Percentiles rank a stretch among this genome's conserved stretches.
Conservation (phyloP, 148 eudicot genomes). For the Arbutus unedo region DNA sequence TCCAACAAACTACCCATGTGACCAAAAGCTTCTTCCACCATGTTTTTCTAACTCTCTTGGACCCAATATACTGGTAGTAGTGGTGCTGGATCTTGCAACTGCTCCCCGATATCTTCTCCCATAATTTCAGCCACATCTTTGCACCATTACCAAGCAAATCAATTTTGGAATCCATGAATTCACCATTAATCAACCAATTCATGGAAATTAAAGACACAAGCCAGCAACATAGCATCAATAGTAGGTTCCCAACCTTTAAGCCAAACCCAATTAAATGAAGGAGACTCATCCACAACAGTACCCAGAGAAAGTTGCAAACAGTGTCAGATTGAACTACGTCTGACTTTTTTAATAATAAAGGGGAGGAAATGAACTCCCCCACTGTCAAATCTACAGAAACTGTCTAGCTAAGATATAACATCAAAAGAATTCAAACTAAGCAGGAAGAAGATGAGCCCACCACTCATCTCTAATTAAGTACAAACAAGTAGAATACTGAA, state of each 20-base stretch:
- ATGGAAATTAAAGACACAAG: conserved; percentile 58
- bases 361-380: conserved; percentile 7
- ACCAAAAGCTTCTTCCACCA: conserved; percentile 66
- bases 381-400: conserved; percentile 33
- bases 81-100: conserved; percentile 50
- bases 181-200: conserved; percentile 64
- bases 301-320: conserved; percentile 21
- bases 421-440: conserved; percentile 19
- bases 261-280: conserved; percentile 68
- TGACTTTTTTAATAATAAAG: conserved; percentile 11
- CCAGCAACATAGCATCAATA: conserved; percentile 72
- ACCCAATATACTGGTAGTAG: conserved; percentile 50
- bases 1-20: conserved; percentile 60
- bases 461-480: conserved; percentile 11
- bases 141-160: conserved; percentile 42
- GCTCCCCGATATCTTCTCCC: conserved; percentile 46
- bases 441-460: conserved; percentile 10
- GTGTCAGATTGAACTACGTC: conserved; percentile 15
- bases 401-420: conserved; percentile 21
- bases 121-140: conserved; percentile 39
- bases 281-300: conserved; percentile 63
- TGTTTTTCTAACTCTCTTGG: conserved; percentile 44
- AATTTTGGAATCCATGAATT: conserved; percentile 52
- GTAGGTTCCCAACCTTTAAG: conserved; percentile 60
- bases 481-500: conserved; percentile 23